These are phyloP conservation scores for Podospora fimiseda DNA, from an alignment of 495 filamentous ascomycete species.

Conservation along the genomic window DNA sequence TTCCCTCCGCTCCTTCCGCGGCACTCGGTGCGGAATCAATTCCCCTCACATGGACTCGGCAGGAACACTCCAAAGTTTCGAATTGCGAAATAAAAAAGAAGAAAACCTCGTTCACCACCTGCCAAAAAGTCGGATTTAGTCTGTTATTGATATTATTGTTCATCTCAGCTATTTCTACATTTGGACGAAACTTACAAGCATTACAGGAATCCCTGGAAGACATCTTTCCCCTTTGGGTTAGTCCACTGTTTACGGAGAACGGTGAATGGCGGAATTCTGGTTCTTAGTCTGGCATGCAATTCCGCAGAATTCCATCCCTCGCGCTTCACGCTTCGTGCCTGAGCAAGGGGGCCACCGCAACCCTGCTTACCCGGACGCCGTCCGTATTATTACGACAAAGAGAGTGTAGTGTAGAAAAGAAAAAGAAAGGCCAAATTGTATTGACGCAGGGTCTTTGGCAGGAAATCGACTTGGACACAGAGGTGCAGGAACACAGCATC, in stretches of 20 bases:
- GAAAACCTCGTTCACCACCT: no score
- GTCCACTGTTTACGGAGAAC: neutral
- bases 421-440: neutral
- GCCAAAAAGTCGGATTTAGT: no score
- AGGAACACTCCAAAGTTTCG: no score
- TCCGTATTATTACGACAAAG: neutral
- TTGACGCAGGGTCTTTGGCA: neutral
- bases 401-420: neutral
- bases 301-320: conserved; percentile 26
- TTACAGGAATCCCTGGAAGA: no score
- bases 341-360: conserved; percentile 8
- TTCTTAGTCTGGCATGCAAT: conserved; percentile 21
- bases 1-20: neutral
- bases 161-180: no score
- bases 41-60: no score
- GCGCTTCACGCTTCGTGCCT: conserved; percentile 15
- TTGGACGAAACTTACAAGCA: no score
- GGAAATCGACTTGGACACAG: neutral
- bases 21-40: neutral
- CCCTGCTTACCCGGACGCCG: neutral
- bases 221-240: neutral
- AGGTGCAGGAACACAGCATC: neutral
- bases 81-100: no score
- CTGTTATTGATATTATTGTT: no score
- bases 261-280: conserved; percentile 9